Evolutionary conservation across 2,329 filamentous ascomycete genomes (phyloP).

Genomic region (Fusarium sp.): DNA sequence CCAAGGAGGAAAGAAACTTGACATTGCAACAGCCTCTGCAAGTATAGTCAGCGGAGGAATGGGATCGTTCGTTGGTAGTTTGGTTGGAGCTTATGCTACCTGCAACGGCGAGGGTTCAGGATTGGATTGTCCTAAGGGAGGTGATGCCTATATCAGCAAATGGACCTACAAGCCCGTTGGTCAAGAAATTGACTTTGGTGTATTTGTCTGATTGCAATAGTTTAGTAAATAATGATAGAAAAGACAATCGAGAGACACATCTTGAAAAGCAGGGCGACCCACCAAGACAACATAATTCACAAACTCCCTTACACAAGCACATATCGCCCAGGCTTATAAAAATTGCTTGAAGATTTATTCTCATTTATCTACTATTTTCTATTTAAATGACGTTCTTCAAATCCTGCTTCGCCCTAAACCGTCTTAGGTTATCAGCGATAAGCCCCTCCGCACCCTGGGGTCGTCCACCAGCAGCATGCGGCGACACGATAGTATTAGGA

Average conservation of each 20-base stretch:
- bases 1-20: neutral
- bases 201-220: slow-evolving; percentile 1
- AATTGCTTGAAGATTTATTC: neutral
- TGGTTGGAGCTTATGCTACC: slow-evolving; percentile 34
- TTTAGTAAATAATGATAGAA: neutral
- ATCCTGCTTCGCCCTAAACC: slow-evolving; percentile 69
- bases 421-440: slow-evolving; percentile 71
- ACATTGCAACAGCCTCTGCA: slow-evolving; percentile 16
- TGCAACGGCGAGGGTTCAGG: slow-evolving; percentile 30
- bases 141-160: slow-evolving; percentile 9
- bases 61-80: slow-evolving; percentile 23
- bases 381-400: slow-evolving; percentile 65
- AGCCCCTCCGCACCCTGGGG: slow-evolving; percentile 71
- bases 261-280: too few species aligned
- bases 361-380: slow-evolving; percentile 7
- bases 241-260: neutral
- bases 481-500: slow-evolving; percentile 66
- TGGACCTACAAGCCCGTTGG: slow-evolving; percentile 24
- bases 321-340: too few species aligned
- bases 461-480: slow-evolving; percentile 70
- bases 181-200: slow-evolving; percentile 24
- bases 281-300: too few species aligned
- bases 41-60: slow-evolving; percentile 26
- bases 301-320: too few species aligned
- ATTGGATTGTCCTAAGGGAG: slow-evolving; percentile 18